These are phyloP conservation scores for Panicum hallii DNA, from an alignment of 202 grass and related monocot genomes.

Conservation along the genomic window DNA sequence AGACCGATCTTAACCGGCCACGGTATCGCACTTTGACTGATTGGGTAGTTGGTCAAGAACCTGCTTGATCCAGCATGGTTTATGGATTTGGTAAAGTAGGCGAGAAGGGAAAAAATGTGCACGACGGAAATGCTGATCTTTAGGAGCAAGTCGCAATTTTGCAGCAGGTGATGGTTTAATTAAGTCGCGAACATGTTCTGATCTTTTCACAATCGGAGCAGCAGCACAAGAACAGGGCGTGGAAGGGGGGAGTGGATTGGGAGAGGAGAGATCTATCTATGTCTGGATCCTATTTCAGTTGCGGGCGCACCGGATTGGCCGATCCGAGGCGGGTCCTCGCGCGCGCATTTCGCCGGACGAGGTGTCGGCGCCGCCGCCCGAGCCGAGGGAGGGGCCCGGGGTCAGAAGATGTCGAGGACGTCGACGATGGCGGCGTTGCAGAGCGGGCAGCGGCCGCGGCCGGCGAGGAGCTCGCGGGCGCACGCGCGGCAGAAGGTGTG, in stretches of 20 bases:
- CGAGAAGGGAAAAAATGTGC: not conserved
- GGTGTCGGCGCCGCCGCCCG: not conserved
- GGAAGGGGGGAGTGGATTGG: not conserved
- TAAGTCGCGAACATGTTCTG: not conserved
- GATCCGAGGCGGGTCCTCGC: not conserved
- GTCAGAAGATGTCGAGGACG: constrained; percentile 95
- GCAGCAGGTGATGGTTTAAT: not conserved
- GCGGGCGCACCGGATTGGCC: not conserved
- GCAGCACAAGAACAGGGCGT: not conserved
- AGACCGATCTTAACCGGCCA: constrained; percentile 12
- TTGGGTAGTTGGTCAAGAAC: not conserved
- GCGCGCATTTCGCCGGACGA: constrained; percentile 3
- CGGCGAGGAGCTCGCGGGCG: constrained; percentile 78
- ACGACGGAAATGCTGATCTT: not conserved
- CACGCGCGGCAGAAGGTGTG: constrained; percentile 94
- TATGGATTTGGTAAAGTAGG: not conserved
- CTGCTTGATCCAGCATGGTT: constrained; percentile 1
- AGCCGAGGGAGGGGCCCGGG: too few species aligned
- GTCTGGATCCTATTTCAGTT: constrained; percentile 30
- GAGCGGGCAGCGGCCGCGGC: constrained; percentile 85
- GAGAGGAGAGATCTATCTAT: constrained; percentile 48
- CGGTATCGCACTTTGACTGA: not conserved
- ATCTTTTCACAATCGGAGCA: constrained; percentile 16
- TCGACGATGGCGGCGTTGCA: constrained; percentile 85
- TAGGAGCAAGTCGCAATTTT: not conserved